These are phyloP conservation scores for Herpetomonas tarakana DNA, from an alignment of 208 protist genomes.

Conservation along the genomic window DNA sequence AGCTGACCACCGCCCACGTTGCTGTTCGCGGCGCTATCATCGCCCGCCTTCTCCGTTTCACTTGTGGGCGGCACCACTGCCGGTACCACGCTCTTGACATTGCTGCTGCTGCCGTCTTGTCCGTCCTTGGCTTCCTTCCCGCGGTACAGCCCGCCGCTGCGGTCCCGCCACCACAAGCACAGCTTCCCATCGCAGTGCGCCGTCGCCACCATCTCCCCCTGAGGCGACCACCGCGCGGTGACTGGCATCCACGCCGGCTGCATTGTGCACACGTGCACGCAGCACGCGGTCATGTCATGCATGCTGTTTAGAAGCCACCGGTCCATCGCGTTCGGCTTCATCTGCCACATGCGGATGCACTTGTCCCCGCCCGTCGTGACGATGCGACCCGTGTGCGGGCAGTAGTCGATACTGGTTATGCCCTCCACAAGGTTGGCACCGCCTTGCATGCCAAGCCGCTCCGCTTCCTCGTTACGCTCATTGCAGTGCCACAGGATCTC, in stretches of 20 bases:
- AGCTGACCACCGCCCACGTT: neutral
- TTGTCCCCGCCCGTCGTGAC: slow-evolving; percentile 82
- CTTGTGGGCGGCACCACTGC: no score
- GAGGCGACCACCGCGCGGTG: slow-evolving; percentile 81
- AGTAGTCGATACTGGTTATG: slow-evolving; percentile 80
- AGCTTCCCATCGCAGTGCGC: slow-evolving; percentile 84
- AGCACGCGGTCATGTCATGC: slow-evolving; percentile 72
- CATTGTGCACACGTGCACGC: slow-evolving; percentile 55
- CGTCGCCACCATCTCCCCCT: slow-evolving; percentile 74
- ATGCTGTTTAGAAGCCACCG: slow-evolving; percentile 61
- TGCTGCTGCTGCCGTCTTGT: no score
- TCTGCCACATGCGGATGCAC: slow-evolving; percentile 67
- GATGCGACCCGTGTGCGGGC: slow-evolving; percentile 41
- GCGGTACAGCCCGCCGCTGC: slow-evolving; percentile 3
- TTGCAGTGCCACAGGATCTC: slow-evolving; percentile 86
- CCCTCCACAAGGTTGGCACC: slow-evolving; percentile 51
- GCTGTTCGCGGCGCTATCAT: neutral
- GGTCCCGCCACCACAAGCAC: slow-evolving; percentile 80
- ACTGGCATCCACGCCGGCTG: slow-evolving; percentile 70
- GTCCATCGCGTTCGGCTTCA: slow-evolving; percentile 39
- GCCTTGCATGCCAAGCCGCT: slow-evolving; percentile 59
- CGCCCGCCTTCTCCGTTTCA: neutral
- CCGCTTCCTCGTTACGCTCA: slow-evolving; percentile 73
- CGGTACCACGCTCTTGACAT: no score
- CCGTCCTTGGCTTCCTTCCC: neutral